These are phyloP conservation scores for Aleurites moluccanus DNA, from an alignment of 441 rosid species.

Conservation along the genomic window DNA sequence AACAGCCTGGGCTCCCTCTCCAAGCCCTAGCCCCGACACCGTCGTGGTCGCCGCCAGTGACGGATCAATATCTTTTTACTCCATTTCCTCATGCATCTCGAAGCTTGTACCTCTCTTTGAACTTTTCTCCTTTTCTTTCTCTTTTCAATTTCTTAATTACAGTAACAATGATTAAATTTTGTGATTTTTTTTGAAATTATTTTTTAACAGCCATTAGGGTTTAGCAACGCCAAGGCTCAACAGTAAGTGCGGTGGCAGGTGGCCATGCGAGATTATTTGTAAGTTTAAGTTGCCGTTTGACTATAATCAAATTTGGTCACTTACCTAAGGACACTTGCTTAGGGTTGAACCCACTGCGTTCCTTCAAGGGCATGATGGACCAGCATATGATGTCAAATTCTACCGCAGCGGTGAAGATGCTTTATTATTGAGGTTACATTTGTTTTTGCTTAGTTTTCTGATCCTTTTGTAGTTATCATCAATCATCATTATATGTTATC, in stretches of 20 bases:
- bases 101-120: slow-evolving; percentile 34
- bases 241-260: slow-evolving; percentile 35
- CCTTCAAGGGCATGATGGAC: slow-evolving; percentile 80
- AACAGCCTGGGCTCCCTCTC: slow-evolving; percentile 78
- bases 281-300: not conserved
- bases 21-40: slow-evolving; percentile 49
- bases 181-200: no score
- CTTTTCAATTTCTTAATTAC: not conserved
- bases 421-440: slow-evolving; percentile 69
- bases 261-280: not conserved
- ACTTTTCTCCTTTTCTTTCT: not conserved
- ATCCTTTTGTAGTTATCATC: not conserved
- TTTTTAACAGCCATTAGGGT: slow-evolving; percentile 32
- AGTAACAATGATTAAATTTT: not conserved
- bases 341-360: slow-evolving; percentile 63
- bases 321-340: not conserved
- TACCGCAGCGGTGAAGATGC: slow-evolving; percentile 60
- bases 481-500: not conserved
- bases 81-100: slow-evolving; percentile 65
- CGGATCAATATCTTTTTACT: slow-evolving; percentile 73
- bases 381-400: slow-evolving; percentile 87
- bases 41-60: slow-evolving; percentile 77
- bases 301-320: not conserved
- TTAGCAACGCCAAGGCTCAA: slow-evolving; percentile 37
- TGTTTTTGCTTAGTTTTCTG: not conserved